These are phyloP conservation scores for Trichosporon ovoides DNA, from an alignment of 1,284 basidiomycete genomes.

Conservation along the genomic window DNA sequence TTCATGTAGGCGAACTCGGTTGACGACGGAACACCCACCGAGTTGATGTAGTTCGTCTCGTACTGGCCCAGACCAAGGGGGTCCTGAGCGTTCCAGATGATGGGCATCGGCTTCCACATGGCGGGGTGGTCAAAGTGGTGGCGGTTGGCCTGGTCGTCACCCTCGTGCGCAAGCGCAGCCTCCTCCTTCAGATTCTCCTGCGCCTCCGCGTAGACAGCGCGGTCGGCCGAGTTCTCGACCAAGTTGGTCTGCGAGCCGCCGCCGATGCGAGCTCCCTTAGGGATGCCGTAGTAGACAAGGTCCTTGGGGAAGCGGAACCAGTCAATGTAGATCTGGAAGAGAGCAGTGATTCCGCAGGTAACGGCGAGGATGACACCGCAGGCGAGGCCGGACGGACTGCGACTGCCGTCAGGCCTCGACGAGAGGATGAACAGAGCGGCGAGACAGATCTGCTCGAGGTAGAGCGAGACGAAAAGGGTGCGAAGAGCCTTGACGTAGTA, in stretches of 20 bases:
- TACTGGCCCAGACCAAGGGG: constrained; percentile 43
- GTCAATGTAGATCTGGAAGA: constrained; percentile 45
- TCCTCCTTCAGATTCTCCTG: constrained; percentile 21
- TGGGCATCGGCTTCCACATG: constrained; percentile 47
- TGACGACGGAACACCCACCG: constrained; percentile 39
- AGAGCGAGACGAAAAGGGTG: constrained; percentile 47
- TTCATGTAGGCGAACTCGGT: constrained; percentile 45
- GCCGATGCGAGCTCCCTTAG: background rate
- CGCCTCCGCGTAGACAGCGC: constrained; percentile 6
- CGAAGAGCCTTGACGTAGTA: constrained; percentile 48
- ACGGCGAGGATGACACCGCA: constrained; percentile 46
- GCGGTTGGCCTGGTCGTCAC: constrained; percentile 33
- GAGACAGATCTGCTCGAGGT: constrained; percentile 45
- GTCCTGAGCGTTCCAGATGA: constrained; percentile 49
- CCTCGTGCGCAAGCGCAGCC: constrained; percentile 7
- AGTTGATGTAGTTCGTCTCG: constrained; percentile 42
- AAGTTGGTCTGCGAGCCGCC: constrained; percentile 13
- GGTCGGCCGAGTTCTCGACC: background rate
- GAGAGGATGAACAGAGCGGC: constrained; percentile 47
- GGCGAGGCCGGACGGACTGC: constrained; percentile 38
- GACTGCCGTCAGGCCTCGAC: constrained; percentile 29
- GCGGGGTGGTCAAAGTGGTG: constrained; percentile 49
- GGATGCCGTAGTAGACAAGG: constrained; percentile 28
- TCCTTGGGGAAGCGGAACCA: constrained; percentile 39
- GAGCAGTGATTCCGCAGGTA: constrained; percentile 32